Evolutionary conservation across 768 basidiomycete genomes (phyloP), one percentile per base, ranked within the genome.

Genomic region (Lepiota subincarnata): DNA sequence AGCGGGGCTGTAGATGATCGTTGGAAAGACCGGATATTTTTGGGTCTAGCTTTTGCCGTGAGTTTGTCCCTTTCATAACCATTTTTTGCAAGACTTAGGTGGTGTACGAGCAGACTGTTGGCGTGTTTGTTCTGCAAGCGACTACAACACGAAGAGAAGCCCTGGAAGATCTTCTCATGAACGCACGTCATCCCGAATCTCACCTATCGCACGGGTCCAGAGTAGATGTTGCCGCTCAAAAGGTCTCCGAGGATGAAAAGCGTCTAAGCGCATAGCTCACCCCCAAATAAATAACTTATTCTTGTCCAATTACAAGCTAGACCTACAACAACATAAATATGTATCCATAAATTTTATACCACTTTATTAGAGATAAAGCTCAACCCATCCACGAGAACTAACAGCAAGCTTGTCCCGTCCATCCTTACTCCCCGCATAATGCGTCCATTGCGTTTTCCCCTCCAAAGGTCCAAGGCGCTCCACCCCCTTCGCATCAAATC

Each of bases 11-110:
- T 65, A 14, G 83, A 87, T 58, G 87, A 89, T 43, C 72, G 77
- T 26, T 84, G 82, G 82, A 87, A 85, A 64, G 87, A 88, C 61
- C 67, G 76, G 36, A 55, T 83, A 12, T 78, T 89, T 46, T 42
- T 87, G 6, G 74, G 74, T n/a, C 77, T 78, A 6, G 72, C 83
- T 2, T 48, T 82, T 19, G 59, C 79, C 31, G 87, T 87, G 59
- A 56, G 74, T 66, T 18, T n/a, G n/a, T 6, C 47, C 31, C 31
- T 31, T 31, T 31, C 7, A 31, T 31, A 11, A 3, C 31, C n/a
- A n/a, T n/a, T 24, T 31, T 31, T 6, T 11, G 31, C 31, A 31
- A 31, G 4, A 11, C 31, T 31, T 31, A 31, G 31, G 31, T 31
- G 31, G n/a, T 8, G 11, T 6, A 22, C 18, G 1, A 35, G n/a